Evolutionary conservation across 768 basidiomycete genomes (phyloP), one percentile per base, ranked within the genome.

Genomic region (Lepiota venenata): DNA sequence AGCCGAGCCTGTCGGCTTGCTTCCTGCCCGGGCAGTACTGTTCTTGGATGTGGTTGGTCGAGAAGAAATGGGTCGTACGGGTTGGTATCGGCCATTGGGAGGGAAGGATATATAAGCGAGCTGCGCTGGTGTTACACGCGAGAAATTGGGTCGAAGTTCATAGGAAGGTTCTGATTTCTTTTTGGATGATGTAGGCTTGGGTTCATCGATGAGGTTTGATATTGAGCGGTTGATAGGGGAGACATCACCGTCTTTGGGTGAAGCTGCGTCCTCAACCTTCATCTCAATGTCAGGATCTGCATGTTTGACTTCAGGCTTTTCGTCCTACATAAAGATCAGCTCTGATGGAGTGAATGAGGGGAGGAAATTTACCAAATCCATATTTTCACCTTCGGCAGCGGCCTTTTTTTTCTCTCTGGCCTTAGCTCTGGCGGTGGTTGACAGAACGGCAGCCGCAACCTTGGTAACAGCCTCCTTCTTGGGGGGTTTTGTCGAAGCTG

Each of bases 391-490:
- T 47, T 93, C 93, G 3, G 83, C 85, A 39, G 83, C 89, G 41
- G 89, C 91, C 70, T 97, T 93, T 63, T 84, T 89, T 79, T 91
- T 95, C 65, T 94, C 93, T 59, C 97, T 81, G 1, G 94, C 94
- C 67, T 92, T 93, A n/a, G 91, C 93, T 69, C 93, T 96, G 0
- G 94, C 96, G 1, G 97, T 99, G 0, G 97, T 98, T 7, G 93
- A 97, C 38, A 99, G 79, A 10, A 99, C 95, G 35, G 95, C 97
- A 12, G 94, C 87, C 25, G 91, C 93, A 50, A 96, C 88, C 71
- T 96, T 97, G 39, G 90, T 82, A 18, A 91, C 87, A 0, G 90
- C 79, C 73, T 98, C 95, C 71, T 94, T 96, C 73, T 93, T 91
- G 4, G 91, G 90, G 10, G 94, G 89, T 66, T 93, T 91, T 42